phyloP scores from a whole-genome alignment of 176 grass and related monocot species.

The Oryza australiensis region DNA sequence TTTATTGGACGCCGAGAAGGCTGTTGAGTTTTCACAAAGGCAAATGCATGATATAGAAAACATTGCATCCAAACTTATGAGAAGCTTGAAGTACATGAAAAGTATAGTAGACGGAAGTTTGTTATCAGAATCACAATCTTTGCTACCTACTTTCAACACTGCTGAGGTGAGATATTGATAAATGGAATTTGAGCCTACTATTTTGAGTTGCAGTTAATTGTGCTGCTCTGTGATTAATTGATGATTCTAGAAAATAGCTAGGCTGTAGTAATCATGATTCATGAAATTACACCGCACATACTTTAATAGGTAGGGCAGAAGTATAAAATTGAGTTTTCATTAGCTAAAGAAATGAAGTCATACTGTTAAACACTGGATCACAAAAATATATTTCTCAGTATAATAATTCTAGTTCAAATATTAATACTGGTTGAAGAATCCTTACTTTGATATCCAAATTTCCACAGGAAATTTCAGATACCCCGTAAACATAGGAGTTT shows the following conservation, averaged over 20 bases:
- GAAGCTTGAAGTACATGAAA: conserved; percentile 75
- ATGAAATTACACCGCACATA: conserved; percentile 20
- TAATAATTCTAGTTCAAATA: neutral
- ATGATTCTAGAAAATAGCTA: conserved; percentile 6
- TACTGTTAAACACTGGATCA: neutral
- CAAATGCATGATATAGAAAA: conserved; percentile 95
- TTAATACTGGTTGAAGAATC: neutral
- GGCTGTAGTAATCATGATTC: neutral
- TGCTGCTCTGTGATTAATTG: neutral
- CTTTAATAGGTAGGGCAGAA: neutral
- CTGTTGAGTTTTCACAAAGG: conserved; percentile 76
- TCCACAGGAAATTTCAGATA: neutral
- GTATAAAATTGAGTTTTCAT: neutral
- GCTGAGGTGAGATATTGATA: conserved; percentile 60
- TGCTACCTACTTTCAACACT: conserved; percentile 53
- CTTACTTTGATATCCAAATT: neutral
- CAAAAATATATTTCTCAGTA: neutral
- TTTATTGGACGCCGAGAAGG: conserved; percentile 67
- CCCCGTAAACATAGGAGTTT: neutral
- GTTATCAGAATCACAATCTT: conserved; percentile 52
- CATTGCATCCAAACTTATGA: conserved; percentile 80
- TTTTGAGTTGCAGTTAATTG: conserved; percentile 30
- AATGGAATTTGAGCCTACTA: conserved; percentile 13
- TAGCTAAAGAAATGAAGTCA: conserved; percentile 11
- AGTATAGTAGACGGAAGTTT: conserved; percentile 74